Evolutionary conservation across 148 eudicot species (phyloP), one percentile per base, ranked within the genome.

Genomic region (Nyssa sinensis): DNA sequence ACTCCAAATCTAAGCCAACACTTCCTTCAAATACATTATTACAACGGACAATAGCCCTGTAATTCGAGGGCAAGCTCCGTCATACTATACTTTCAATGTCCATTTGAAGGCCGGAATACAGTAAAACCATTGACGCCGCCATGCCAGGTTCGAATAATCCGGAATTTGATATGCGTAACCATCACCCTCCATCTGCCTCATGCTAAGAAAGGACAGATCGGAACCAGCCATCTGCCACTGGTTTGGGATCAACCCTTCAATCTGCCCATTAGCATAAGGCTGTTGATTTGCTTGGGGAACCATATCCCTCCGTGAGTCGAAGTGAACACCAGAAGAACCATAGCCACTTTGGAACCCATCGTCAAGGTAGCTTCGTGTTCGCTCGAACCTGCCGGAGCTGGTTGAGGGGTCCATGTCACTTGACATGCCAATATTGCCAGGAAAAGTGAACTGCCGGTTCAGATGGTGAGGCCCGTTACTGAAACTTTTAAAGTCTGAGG

Each of bases 81-180:
- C 35, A 27, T 24, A 35, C 0, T 58, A 10, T 21, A 5, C 19
- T 34, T 29, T 86, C 83, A 88, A 66, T 78, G 91, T 53, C 97
- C 90, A 79, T 81, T 90, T 32, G 97, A 88, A 58, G 94, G 94
- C 78, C 87, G 76, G 86, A 85, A 86, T 78, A 90, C 76, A 8
- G 84, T 62, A 57, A 89, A 89, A 25, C 89, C 88, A 76, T 86
- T 88, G 16, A 88, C 75, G 34, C 89, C 88, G 24, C 80, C n/a
- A 78, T 32, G 85, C 71, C 69, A 86, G 74, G 67, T 88, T 86
- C 12, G 92, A 66, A 66, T 85, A 88, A 32, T 88, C 94, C 0
- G 87, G 82, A 28, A 83, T 68, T 62, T 80, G 83, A 77, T 85
- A 90, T 3, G 82, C 69, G 74, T 88, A 90, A 39, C 88, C 84